These are phyloP conservation scores for Ogataea thermomethanolica DNA, from an alignment of 805 yeast genomes.

Conservation along the genomic window DNA sequence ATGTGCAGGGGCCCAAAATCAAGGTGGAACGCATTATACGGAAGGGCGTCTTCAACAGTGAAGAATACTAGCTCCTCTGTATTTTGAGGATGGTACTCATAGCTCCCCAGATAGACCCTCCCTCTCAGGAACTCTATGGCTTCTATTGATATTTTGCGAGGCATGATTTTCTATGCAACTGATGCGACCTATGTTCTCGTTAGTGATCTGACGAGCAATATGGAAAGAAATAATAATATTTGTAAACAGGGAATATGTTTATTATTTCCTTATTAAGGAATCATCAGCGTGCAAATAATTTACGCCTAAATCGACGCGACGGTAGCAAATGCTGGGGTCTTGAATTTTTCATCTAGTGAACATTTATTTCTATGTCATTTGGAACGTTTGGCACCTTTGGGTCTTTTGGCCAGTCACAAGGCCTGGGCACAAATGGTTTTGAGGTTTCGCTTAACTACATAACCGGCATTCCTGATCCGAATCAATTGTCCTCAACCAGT, in stretches of 20 bases:
- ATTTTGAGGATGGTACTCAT: slow-evolving; percentile 73
- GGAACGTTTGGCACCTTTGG: slow-evolving; percentile 18
- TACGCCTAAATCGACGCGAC: slow-evolving; percentile 1
- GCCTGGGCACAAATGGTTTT: slow-evolving; percentile 37
- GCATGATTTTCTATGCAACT: slow-evolving; percentile 17
- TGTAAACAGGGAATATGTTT: slow-evolving; percentile 8
- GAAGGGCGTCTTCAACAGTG: slow-evolving; percentile 88
- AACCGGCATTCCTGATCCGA: slow-evolving; percentile 74
- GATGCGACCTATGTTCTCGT: slow-evolving; percentile 2
- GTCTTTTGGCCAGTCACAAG: slow-evolving; percentile 16
- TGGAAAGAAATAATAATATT: neutral
- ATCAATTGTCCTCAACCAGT: slow-evolving; percentile 40
- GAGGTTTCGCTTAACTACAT: slow-evolving; percentile 71
- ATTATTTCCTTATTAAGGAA: slow-evolving; percentile 11
- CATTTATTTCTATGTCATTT: slow-evolving; percentile 15
- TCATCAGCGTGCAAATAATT: slow-evolving; percentile 1
- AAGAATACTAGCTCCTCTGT: slow-evolving; percentile 75
- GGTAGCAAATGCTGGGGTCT: too few species aligned
- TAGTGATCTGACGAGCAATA: neutral
- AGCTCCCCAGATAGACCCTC: slow-evolving; percentile 88
- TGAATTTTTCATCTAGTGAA: neutral
- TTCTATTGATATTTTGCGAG: slow-evolving; percentile 25
- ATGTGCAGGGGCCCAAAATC: slow-evolving; percentile 96
- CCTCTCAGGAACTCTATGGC: slow-evolving; percentile 42
- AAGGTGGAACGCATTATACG: slow-evolving; percentile 91